Base-by-base conservation (phyloP, 495 filamentous ascomycete species). In the Lophiostoma macrostomum region DNA sequence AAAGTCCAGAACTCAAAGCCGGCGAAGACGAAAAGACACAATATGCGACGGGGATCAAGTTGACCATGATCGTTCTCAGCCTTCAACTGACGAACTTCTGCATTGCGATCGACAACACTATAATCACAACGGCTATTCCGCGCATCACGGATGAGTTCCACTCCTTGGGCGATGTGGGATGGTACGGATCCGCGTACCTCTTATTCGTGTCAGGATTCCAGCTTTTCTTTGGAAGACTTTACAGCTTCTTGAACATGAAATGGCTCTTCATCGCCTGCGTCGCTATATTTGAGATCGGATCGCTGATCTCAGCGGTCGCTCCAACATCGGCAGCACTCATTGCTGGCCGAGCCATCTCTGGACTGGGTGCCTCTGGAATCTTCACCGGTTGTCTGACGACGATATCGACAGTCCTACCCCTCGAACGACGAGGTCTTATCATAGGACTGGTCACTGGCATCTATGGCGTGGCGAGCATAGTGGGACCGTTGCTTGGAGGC, bases 371-470 rank as follows among this genome's bases (percentile, higher is more conserved):
- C 1, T 86, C 90, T 1, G 90, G 87, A 32, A 79, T 95, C 48
- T 91, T 91, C 66, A 84, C 85, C 1, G 90, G 90, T 5, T 82
- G 85, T 1, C 76, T 95, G 34, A 78, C 91, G 54, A 94, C 95
- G 64, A 75, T 95, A n/a, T 77, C 82, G 27, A 79, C 87, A 60
- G 82, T 81, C 18, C 81, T 93, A 0, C 88, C 89, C 0, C 74
- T 95, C 0, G 70, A 68, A 3, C 78, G 82, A 44, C 76, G 90
- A 1, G 87, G 90, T 0, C 69, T 82, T 49, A 91, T 85, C 68
- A 83, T 77, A 6, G 85, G 86, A 16, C 43, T 88, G 7, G 72
- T 94, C 40, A 84, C 84, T 16, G 78, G 73, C 53, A 87, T 90
- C 78, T 91, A 84, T 64, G 88, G 85, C n/a, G 76, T 94, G 39